These are phyloP conservation scores for Neobulgaria alba DNA, from an alignment of 2,329 filamentous ascomycete genomes.

Conservation along the genomic window DNA sequence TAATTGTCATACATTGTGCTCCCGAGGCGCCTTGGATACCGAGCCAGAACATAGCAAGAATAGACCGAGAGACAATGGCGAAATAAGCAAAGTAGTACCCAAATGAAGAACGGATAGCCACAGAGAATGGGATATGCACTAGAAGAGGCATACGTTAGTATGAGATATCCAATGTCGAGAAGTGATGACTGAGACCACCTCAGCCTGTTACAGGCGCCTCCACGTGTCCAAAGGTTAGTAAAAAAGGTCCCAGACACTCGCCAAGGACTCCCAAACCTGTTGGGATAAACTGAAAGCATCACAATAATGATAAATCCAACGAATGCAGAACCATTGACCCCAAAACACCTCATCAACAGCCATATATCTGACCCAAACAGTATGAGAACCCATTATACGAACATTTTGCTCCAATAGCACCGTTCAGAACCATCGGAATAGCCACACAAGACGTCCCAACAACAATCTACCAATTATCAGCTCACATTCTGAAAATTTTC, in stretches of 20 bases:
- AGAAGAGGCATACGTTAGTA: background rate
- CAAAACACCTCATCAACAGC: background rate
- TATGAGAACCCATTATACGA: background rate
- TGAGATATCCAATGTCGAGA: background rate
- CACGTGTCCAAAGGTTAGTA: background rate
- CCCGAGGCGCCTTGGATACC: constrained; percentile 59
- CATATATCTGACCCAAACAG: no score
- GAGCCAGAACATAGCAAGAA: constrained; percentile 48
- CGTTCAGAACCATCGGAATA: constrained; percentile 42
- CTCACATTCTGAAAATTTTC: constrained; percentile 2
- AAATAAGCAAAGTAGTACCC: constrained; percentile 38
- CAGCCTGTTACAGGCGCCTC: no score
- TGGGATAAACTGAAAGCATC: background rate
- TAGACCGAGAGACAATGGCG: constrained; percentile 33
- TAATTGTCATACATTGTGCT: constrained; percentile 39
- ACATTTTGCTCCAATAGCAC: constrained; percentile 30
- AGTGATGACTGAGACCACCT: no score
- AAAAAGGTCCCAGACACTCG: background rate
- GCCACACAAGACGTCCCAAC: constrained; percentile 55
- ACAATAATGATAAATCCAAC: background rate
- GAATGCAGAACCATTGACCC: background rate
- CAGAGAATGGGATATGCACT: constrained; percentile 40
- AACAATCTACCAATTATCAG: constrained; percentile 33
- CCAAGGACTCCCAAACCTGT: background rate
- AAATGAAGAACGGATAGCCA: constrained; percentile 37